phyloP scores from a whole-genome alignment of 768 basidiomycete genomes.

The Suillus alpinus region DNA sequence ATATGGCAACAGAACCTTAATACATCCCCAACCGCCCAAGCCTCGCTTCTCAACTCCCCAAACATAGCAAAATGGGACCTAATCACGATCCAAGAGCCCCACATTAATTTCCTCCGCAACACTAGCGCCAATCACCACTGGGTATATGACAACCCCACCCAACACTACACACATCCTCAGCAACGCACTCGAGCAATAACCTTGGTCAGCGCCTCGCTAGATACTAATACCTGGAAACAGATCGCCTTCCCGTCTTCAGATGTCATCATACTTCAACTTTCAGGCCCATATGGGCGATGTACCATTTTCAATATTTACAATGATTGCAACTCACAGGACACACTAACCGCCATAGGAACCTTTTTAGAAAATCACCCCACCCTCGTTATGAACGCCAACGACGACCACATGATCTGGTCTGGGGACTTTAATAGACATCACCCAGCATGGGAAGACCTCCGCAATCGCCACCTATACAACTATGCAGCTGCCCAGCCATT shows the following conservation, averaged over 20 bases:
- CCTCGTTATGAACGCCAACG: conserved; percentile 13
- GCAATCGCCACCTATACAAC: not conserved
- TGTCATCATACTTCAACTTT: too few species aligned
- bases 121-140: conserved; percentile 15
- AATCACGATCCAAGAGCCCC: conserved; percentile 37
- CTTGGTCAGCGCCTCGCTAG: conserved; percentile 2
- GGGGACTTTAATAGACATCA: not conserved
- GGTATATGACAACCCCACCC: too few species aligned
- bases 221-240: conserved; percentile 5
- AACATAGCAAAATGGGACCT: conserved; percentile 25
- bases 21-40: too few species aligned
- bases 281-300: too few species aligned
- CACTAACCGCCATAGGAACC: too few species aligned
- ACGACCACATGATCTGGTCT: conserved; percentile 12
- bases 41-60: not conserved
- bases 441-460: not conserved
- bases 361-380: conserved; percentile 11
- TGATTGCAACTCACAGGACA: too few species aligned
- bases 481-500: conserved; percentile 20
- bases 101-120: conserved; percentile 21
- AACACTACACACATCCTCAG: conserved; percentile 4
- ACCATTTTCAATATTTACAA: too few species aligned
- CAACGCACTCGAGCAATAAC: conserved; percentile 1
- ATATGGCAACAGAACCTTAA: too few species aligned
- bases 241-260: too few species aligned